Percentiles rank a stretch among this genome's conserved stretches.
Evolutionary conservation across 2,329 filamentous ascomycete genomes (phyloP).

Genomic region (Blumeria graminis): DNA sequence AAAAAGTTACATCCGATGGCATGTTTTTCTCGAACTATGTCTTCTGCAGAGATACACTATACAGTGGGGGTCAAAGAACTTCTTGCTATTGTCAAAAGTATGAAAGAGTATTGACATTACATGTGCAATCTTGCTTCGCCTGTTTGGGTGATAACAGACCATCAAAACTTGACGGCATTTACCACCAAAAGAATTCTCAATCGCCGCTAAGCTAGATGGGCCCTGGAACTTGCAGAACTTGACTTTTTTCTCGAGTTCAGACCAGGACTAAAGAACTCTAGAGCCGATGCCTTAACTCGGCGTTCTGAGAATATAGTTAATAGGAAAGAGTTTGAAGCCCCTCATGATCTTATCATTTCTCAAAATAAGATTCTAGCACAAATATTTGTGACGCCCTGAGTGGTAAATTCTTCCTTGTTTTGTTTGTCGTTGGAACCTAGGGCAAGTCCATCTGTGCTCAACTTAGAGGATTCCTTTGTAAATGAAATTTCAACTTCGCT

Average conservation of each 20-base stretch:
- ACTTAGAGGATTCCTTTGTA: not conserved
- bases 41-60: not conserved
- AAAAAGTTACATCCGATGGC: not conserved
- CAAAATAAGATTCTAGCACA: not conserved
- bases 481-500: not conserved
- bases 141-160: not conserved
- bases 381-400: not conserved
- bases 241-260: not conserved
- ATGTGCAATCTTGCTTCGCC: not conserved
- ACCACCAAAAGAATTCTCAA: not conserved
- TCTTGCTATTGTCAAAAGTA: not conserved
- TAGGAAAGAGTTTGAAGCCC: not conserved
- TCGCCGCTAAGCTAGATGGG: not conserved
- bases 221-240: not conserved
- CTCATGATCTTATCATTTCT: not conserved
- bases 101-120: not conserved
- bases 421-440: not conserved
- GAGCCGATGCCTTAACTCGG: not conserved
- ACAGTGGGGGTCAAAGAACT: not conserved
- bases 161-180: not conserved
- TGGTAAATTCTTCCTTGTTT: not conserved
- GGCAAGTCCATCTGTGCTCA: not conserved
- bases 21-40: not conserved
- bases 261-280: not conserved
- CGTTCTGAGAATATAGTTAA: not conserved